Base-by-base conservation (phyloP, 495 filamentous ascomycete species). In the Talaromyces stipitatus region DNA sequence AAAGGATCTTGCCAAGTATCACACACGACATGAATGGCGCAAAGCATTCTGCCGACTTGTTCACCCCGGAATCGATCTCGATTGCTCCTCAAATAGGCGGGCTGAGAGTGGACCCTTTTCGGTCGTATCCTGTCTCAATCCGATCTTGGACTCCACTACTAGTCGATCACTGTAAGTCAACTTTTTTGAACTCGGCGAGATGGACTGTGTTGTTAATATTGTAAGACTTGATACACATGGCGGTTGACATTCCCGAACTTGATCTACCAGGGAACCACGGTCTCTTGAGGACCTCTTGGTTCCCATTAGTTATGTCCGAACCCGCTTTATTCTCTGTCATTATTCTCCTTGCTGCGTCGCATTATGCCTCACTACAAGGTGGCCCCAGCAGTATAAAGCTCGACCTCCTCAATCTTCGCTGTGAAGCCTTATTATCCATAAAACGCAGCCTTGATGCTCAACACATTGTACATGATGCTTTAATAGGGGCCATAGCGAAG, bases 401-500 rank as follows among this genome's bases (percentile, higher is more conserved):
- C 4, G 59, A 68, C n/a, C 64, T 75, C 6, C 63, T 74, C 2
- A 45, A 61, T 22, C 65, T 78, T 23, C 72, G 69, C 23, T 64
- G 58, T 32, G 61, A 68, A 50, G 68, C 72, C 11, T 58, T 77
- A 26, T 27, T 47, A 3, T 58, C 66, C 26, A 72, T 78, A 59
- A 73, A 72, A 50, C 30, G 58, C 9, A 54, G 61, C 8, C 54
- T 78, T 30, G 63, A 58, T 8, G 4, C 33, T 23, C 54, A 65
- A 26, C 5, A 4, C 5, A n/a, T 5, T 20, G 38, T 10, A 5
- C 38, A 56, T 30, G 73, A 76, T 54, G 66, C 69, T 8, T 32
- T 77, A 22, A 66, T 77, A 29, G 73, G 71, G 20, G 73, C 74
- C 2, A 71, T 77, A n/a, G 72, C 71, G 16, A 78, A 78, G 50